phyloP scores from a whole-genome alignment of 75 land plant species.

The Pseudotsuga menziesii region DNA sequence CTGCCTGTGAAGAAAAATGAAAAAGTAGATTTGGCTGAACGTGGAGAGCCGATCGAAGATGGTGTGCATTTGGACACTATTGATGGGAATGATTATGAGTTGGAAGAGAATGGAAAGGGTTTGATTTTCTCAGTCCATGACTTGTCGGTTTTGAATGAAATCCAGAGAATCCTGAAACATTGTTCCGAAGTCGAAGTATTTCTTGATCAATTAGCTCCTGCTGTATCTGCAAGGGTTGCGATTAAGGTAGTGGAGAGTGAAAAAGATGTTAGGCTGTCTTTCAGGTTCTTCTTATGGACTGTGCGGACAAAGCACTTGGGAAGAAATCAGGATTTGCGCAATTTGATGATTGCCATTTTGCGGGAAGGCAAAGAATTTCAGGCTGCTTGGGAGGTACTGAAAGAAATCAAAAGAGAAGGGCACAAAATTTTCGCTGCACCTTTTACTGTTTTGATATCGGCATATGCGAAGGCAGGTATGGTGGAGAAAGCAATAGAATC shows the following conservation, averaged over 20 bases:
- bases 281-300: conserved; percentile 55
- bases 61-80: too few species aligned
- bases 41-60: too few species aligned
- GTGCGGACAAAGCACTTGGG: conserved; percentile 14
- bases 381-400: conserved; percentile 35
- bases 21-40: too few species aligned
- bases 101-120: too few species aligned
- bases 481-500: conserved; percentile 55
- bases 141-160: too few species aligned
- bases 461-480: conserved; percentile 23
- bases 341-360: conserved; percentile 24
- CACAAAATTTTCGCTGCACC: conserved; percentile 10
- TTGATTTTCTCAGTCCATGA: too few species aligned
- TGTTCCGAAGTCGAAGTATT: too few species aligned
- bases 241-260: conserved; percentile 2
- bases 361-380: conserved; percentile 13
- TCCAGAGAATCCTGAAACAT: too few species aligned
- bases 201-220: too few species aligned
- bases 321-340: conserved; percentile 7
- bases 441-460: conserved; percentile 39
- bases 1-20: too few species aligned
- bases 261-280: conserved; percentile 15
- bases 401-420: conserved; percentile 12
- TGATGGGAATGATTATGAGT: too few species aligned
- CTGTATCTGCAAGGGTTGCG: neutral